Percentiles rank a stretch among this genome's conserved stretches.
Evolutionary conservation across 169 alveolate genomes (phyloP).

Genomic region (Cystoisospora suis): DNA sequence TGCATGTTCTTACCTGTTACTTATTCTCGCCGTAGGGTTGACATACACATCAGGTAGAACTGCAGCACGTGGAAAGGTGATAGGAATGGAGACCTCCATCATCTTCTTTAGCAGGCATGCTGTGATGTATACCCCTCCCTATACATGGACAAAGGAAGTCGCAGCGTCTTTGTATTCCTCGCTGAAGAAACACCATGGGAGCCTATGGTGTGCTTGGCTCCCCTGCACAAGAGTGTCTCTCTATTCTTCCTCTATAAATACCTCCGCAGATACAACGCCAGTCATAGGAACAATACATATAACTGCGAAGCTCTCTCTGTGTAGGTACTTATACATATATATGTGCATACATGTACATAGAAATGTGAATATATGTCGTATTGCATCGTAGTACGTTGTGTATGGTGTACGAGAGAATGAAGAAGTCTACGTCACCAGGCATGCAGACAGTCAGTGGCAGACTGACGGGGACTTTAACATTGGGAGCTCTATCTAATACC

Average conservation of each 20-base stretch:
- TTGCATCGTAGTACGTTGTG: background rate
- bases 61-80: background rate
- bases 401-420: no score
- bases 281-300: background rate
- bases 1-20: conserved; percentile 24
- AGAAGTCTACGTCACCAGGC: no score
- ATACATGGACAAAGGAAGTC: background rate
- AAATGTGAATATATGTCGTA: background rate
- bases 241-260: no score
- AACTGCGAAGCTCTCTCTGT: background rate
- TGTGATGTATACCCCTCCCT: conserved; percentile 4
- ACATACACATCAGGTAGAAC: conserved; percentile 27
- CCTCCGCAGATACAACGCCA: no score
- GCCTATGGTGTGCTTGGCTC: no score
- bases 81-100: conserved; percentile 1
- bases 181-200: no score
- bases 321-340: background rate
- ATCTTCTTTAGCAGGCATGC: conserved; percentile 8
- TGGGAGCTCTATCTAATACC: no score
- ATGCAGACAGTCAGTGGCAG: no score
- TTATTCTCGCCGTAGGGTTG: background rate
- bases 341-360: background rate
- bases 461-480: no score
- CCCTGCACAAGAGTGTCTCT: no score
- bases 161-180: no score